These are phyloP conservation scores for Globisporangium parvum DNA, from an alignment of 352 stramenopile genomes.

Conservation along the genomic window DNA sequence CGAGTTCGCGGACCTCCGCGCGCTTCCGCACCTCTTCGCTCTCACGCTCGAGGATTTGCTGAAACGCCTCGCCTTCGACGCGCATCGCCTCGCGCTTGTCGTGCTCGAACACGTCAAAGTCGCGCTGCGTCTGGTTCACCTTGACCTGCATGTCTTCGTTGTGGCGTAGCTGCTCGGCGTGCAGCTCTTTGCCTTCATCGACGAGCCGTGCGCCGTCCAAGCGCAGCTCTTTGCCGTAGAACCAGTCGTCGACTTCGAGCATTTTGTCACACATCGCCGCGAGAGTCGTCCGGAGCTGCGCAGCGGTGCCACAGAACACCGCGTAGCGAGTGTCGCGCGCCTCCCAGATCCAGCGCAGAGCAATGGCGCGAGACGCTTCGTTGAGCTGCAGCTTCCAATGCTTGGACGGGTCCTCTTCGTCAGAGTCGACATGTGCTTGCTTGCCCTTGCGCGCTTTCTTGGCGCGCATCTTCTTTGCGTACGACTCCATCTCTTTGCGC, in stretches of 20 bases:
- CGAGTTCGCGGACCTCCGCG: constrained; percentile 61
- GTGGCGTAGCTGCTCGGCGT: constrained; percentile 47
- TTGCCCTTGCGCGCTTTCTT: constrained; percentile 59
- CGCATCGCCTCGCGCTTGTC: constrained; percentile 66
- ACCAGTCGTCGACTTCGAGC: constrained; percentile 92
- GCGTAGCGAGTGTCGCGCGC: constrained; percentile 57
- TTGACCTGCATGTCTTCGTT: constrained; percentile 81
- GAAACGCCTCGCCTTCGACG: constrained; percentile 49
- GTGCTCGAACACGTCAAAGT: constrained; percentile 69
- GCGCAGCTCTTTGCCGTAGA: constrained; percentile 84
- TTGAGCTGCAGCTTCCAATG: constrained; percentile 83
- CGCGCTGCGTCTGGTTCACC: constrained; percentile 72
- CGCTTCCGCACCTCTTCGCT: constrained; percentile 33
- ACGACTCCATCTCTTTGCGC: constrained; percentile 86
- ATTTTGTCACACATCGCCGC: constrained; percentile 71
- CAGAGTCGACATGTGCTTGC: constrained; percentile 54
- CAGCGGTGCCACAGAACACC: constrained; percentile 31
- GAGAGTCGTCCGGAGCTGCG: constrained; percentile 51
- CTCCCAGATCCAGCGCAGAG: constrained; percentile 76
- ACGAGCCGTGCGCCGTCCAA: constrained; percentile 66
- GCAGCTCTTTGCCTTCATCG: constrained; percentile 48
- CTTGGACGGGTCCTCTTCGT: constrained; percentile 60
- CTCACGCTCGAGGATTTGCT: constrained; percentile 55
- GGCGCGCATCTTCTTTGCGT: constrained; percentile 88
- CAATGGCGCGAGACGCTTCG: constrained; percentile 67